A percentile compares a stretch with the other conserved stretches of the same genome.
These are phyloP conservation scores for Rhodotorula glutinis DNA, from an alignment of 1,284 basidiomycete genomes.

Conservation along the genomic window DNA sequence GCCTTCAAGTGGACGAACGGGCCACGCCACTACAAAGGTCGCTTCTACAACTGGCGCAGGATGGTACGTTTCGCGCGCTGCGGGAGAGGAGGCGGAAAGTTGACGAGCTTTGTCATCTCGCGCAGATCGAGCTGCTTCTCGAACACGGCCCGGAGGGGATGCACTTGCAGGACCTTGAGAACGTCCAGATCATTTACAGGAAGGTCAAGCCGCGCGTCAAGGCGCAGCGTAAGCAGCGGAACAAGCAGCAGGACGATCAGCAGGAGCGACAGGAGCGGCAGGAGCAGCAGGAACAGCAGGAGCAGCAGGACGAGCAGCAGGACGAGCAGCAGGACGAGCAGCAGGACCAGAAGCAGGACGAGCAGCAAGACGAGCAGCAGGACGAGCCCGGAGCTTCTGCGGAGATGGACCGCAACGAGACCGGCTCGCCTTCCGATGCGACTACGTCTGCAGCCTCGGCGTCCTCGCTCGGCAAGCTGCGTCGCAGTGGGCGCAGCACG, in stretches of 20 bases:
- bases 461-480: too few relatives aligned
- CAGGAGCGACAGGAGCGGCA: too few relatives aligned
- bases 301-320: not conserved
- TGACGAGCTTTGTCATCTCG: too few relatives aligned
- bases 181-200: not conserved
- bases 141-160: not conserved
- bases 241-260: not conserved
- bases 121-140: not conserved
- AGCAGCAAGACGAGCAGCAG: not conserved
- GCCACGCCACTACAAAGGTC: not conserved
- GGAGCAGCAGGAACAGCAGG: not conserved
- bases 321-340: not conserved
- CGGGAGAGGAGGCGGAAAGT: too few relatives aligned
- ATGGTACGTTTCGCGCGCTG: not conserved
- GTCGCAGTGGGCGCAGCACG: too few relatives aligned
- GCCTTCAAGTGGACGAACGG: not conserved
- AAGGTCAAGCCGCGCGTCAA: not conserved
- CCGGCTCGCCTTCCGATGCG: too few relatives aligned
- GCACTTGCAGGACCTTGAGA: not conserved
- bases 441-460: too few relatives aligned
- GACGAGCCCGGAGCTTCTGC: not conserved
- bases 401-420: too few relatives aligned
- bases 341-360: not conserved
- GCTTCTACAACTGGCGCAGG: not conserved
- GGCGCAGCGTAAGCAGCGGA: not conserved